Evolutionary conservation across 306 rosid species (phyloP).

Genomic region (Betula pendula): DNA sequence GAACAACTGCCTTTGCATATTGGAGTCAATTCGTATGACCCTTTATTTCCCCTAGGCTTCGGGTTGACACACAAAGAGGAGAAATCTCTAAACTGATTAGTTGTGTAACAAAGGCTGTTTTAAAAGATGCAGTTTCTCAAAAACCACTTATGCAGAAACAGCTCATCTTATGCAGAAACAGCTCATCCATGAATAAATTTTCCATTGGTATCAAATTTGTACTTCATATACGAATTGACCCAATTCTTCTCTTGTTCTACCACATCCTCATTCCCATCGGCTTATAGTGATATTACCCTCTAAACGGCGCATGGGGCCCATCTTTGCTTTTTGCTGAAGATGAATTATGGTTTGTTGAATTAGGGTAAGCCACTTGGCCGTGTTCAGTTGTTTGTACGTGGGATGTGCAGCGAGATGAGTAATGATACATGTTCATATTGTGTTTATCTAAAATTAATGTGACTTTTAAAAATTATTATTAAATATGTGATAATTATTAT

Average conservation of each 20-base stretch:
- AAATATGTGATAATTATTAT: no score
- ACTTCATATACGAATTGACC: not conserved
- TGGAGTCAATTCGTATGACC: conserved; percentile 28
- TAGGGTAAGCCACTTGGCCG: no score
- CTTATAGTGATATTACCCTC: not conserved
- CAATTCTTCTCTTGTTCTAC: not conserved
- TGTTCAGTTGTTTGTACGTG: no score
- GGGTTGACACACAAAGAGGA: conserved; percentile 33
- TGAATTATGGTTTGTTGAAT: not conserved
- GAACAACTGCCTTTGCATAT: conserved; percentile 41
- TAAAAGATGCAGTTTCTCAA: not conserved
- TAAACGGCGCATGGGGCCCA: not conserved
- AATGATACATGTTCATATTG: no score
- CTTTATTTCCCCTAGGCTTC: conserved; percentile 43
- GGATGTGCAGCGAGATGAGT: not conserved
- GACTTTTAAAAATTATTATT: no score
- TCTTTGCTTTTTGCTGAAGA: not conserved
- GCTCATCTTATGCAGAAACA: not conserved
- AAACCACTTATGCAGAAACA: not conserved
- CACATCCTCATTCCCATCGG: not conserved
- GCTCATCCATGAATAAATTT: not conserved
- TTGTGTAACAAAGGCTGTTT: no score
- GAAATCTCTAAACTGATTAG: not conserved
- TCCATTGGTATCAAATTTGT: not conserved
- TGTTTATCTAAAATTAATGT: no score